Conservation (phyloP, 176 grass and related monocot genomes). For the Avena insularis region DNA sequence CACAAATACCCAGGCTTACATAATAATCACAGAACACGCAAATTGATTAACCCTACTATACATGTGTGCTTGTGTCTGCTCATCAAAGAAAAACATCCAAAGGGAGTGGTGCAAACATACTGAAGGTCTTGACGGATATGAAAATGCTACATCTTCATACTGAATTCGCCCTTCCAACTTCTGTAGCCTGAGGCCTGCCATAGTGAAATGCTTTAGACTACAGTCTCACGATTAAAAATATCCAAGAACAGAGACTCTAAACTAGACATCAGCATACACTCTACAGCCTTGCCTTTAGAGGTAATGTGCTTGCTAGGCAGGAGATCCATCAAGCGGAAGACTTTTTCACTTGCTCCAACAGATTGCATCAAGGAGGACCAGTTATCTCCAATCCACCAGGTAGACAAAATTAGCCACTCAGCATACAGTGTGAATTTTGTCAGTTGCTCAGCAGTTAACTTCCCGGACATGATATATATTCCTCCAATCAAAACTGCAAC, state of each 20-base stretch:
- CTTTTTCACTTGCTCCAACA: conserved; percentile 96
- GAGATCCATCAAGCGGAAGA: conserved; percentile 94
- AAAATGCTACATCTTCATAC: conserved; percentile 87
- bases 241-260: conserved; percentile 8
- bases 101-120: conserved; percentile 48
- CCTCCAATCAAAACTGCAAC: conserved; percentile 96
- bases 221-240: background rate
- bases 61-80: background rate
- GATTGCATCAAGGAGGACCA: conserved; percentile 99
- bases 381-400: conserved; percentile 99
- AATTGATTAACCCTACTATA: background rate
- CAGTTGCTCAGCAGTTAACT: conserved; percentile 84
- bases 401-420: conserved; percentile 97
- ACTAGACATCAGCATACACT: conserved; percentile 8
- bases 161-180: conserved; percentile 74
- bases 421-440: conserved; percentile 98
- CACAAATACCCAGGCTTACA: conserved; percentile 1
- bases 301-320: conserved; percentile 70
- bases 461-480: conserved; percentile 88
- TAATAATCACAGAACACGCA: conserved; percentile 19
- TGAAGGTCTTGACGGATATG: conserved; percentile 83
- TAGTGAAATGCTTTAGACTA: conserved; percentile 24
- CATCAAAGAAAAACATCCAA: conserved; percentile 31
- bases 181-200: conserved; percentile 68
- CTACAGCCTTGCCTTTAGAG: conserved; percentile 72